Evolutionary conservation across 2,329 filamentous ascomycete genomes (phyloP), one percentile per base, ranked within the genome.

Genomic region (Ampelomyces quisqualis): DNA sequence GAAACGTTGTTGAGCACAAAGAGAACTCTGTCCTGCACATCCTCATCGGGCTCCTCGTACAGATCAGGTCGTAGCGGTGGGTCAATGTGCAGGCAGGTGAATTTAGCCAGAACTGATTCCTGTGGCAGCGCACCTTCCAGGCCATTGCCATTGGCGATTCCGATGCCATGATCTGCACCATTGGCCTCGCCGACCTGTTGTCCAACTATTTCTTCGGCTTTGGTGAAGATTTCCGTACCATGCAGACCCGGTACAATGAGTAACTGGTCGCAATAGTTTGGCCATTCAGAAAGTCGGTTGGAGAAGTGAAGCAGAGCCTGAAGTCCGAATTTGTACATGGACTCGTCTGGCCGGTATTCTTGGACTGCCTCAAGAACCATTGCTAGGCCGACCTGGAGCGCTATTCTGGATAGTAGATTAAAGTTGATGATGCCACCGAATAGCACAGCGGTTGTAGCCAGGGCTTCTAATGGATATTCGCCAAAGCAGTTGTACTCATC

Each of bases 1-100:
- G 93, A 97, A 37, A 98, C 84, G 56, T 98, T 98, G 76, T 98
- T 98, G 43, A 98, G 76, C 18, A 94, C 87, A 59, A 98, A 98
- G 54, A 95, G 83, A 26, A 98, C 90, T 67, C 89, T 94, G 67
- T 95, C 93, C 56, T 95, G 90, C 1, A 86, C 80, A 15, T 91
- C 87, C 50, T 88, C 86, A 47, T 85, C 79, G 0, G 93, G 94
- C 10, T 95, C 88, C 58, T 93, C 86, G 53, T 86, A 94, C 11
- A 81, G 70, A 8, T 82, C 74, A 2, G 79, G 77, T 8, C 75
- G 72, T 15, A 81, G 73, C 4, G 82, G 80, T 5, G 85, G 77
- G 40, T 95, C 90, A 23, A 89, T 80, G 45, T 86, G 81, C 37
- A 98, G 76, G 21, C 90, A 85, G 20, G 77, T 75, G 68, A 98